phyloP scores from a whole-genome alignment of 2,329 filamentous ascomycete genomes.

The Knufia fluminis region DNA sequence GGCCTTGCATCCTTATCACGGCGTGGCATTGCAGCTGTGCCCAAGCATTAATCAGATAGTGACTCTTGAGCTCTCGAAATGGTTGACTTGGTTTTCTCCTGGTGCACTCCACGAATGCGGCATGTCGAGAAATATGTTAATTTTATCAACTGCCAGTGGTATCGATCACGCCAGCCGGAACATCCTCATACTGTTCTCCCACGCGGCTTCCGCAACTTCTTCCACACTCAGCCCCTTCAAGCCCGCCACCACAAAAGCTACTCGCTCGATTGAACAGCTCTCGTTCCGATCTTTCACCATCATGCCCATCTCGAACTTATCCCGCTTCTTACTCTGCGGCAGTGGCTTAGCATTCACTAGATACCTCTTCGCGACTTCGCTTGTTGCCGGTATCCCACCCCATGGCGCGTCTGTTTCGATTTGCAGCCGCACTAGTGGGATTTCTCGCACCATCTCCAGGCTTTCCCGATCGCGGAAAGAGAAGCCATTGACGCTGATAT shows the following conservation, averaged over 20 bases:
- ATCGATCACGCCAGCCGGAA: too few relatives aligned
- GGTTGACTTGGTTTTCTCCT: too few relatives aligned
- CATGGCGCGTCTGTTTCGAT: slow-evolving; percentile 44
- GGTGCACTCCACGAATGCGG: too few relatives aligned
- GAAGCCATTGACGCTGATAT: slow-evolving; percentile 44
- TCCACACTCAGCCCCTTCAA: slow-evolving; percentile 37
- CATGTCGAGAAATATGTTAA: too few relatives aligned
- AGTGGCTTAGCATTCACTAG: slow-evolving; percentile 31
- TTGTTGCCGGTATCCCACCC: slow-evolving; percentile 35
- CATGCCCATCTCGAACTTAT: slow-evolving; percentile 37
- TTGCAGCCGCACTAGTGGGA: slow-evolving; percentile 36
- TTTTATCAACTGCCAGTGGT: too few relatives aligned
- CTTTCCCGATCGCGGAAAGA: slow-evolving; percentile 34
- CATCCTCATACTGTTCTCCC: slow-evolving; percentile 30
- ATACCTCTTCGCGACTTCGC: slow-evolving; percentile 34
- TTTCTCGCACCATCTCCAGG: slow-evolving; percentile 34
- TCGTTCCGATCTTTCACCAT: slow-evolving; percentile 44
- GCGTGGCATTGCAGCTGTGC: too few relatives aligned
- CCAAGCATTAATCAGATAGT: too few relatives aligned
- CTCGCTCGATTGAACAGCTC: slow-evolving; percentile 40
- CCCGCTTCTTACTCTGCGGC: slow-evolving; percentile 39
- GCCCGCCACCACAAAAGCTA: slow-evolving; percentile 42
- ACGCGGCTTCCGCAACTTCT: slow-evolving; percentile 35
- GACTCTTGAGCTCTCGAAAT: too few relatives aligned
- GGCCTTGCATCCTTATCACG: too few relatives aligned